Evolutionary conservation across 352 stramenopile genomes (phyloP), one percentile per base, ranked within the genome.

Genomic region (Phytophthora meadii): DNA sequence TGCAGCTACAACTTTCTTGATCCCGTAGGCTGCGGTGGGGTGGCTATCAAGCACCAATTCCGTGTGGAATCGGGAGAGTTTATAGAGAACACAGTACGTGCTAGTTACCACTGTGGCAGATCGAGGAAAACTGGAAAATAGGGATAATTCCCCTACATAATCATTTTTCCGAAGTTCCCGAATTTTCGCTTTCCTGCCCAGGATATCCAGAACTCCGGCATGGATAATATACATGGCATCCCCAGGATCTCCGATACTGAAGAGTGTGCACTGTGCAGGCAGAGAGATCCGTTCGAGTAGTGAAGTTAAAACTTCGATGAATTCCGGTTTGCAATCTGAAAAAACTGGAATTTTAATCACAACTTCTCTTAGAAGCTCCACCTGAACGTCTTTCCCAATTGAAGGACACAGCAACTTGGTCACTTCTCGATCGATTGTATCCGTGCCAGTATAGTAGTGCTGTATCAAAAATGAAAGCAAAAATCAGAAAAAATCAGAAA

Each of bases 321-420:
- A 41, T 41, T 41, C 12, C 0, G 36, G 12, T 41, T 7, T 72
- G 50, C 85, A 94, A 2, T 68, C 75, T 7, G 63, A 65, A 28
- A 94, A 91, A 1, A 94, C 45, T 2, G 85, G 77, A 9, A 94
- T 84, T 39, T 50, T 44, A 3, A 67, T 55, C 7, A 94, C 60
- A 0, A 70, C 80, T 2, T 61, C 60, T 32, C 81, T 81, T 30
- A 94, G 51, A 5, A 94, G 69, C 37, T 90, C 82, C n/a, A 92
- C 81, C 39, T 92, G 84, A 27, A 91, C 85, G 17, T 41, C 36
- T 41, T 41, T 41, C 11, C 36, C 36, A 17, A 41, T 41, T 2
- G 36, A 41, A 17, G 36, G 36, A 7, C 36, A 41, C 36, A 41
- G 15, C 4, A 41, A 17, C 15, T 41, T 41, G 5, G 36, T 41